Evolutionary conservation across 768 basidiomycete species (phyloP).

Genomic region (Lactifluus pinguis): DNA sequence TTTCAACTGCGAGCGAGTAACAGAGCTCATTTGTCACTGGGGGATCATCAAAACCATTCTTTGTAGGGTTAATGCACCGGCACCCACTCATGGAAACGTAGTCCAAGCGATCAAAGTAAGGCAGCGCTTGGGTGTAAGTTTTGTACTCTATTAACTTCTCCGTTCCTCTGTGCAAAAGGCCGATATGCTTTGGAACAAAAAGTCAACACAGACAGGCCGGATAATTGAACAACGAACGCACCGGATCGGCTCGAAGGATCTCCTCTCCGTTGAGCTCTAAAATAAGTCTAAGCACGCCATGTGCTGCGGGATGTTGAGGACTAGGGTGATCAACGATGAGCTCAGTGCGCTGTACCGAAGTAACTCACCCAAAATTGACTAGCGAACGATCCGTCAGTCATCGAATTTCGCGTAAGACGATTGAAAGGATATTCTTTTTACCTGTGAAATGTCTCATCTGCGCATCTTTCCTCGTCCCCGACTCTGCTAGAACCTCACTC

Average conservation of each 20-base stretch:
- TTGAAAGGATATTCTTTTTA: slow-evolving; percentile 28
- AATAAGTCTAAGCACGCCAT: slow-evolving; percentile 96
- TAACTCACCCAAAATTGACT: slow-evolving; percentile 86
- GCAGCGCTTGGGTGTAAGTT: slow-evolving; percentile 93
- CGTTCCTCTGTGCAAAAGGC: slow-evolving; percentile 92
- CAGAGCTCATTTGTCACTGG: slow-evolving; percentile 98
- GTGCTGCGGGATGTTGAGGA: slow-evolving; percentile 97
- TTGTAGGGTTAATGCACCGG: neutral
- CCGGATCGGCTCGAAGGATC: slow-evolving; percentile 79
- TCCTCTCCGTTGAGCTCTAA: slow-evolving; percentile 97
- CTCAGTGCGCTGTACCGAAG: neutral
- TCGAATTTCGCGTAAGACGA: neutral
- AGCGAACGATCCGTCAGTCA: slow-evolving; percentile 1
- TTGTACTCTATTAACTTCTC: slow-evolving; percentile 99
- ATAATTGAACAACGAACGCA: slow-evolving; percentile 22
- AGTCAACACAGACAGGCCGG: slow-evolving; percentile 1
- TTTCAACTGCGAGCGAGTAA: slow-evolving; percentile 96
- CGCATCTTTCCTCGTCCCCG: slow-evolving; percentile 57
- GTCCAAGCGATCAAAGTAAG: slow-evolving; percentile 98
- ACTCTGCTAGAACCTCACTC: slow-evolving; percentile 71
- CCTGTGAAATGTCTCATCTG: slow-evolving; percentile 93
- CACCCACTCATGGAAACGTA: slow-evolving; percentile 97
- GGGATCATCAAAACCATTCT: neutral
- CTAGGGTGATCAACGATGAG: slow-evolving; percentile 30
- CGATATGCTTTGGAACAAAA: slow-evolving; percentile 61